These are phyloP conservation scores for Endoconidiophora polonica DNA, from an alignment of 2,329 filamentous ascomycete genomes.

Conservation along the genomic window DNA sequence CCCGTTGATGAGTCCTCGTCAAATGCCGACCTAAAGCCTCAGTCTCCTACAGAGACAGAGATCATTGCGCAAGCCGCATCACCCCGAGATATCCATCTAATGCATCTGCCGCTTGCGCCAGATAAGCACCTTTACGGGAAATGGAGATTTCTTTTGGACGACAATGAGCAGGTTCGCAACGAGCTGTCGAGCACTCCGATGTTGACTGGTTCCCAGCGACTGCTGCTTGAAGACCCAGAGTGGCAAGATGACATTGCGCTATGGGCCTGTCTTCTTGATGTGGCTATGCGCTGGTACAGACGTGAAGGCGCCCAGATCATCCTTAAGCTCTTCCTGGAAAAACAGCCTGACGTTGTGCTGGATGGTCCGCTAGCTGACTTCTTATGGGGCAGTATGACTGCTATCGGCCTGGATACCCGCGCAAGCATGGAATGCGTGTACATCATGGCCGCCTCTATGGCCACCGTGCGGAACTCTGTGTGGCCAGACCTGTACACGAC, in stretches of 20 bases:
- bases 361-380: constrained; percentile 9
- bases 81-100: no score
- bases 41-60: no score
- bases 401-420: constrained; percentile 6
- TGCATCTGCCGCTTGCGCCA: background rate
- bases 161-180: constrained; percentile 5
- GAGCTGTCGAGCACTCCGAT: constrained; percentile 1
- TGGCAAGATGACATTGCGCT: constrained; percentile 8
- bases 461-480: background rate
- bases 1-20: no score
- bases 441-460: background rate
- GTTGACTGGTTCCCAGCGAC: background rate
- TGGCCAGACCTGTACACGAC: constrained; percentile 37
- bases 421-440: background rate
- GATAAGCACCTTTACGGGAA: constrained; percentile 8
- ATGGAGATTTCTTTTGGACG: constrained; percentile 8
- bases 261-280: constrained; percentile 9
- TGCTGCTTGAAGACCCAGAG: constrained; percentile 8
- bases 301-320: constrained; percentile 6
- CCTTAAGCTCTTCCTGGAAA: constrained; percentile 4
- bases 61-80: no score
- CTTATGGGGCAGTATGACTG: constrained; percentile 10
- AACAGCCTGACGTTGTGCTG: constrained; percentile 6
- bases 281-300: constrained; percentile 8
- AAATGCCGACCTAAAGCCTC: no score